Evolutionary conservation across 1,284 basidiomycete species (phyloP).

Genomic region (Apiotrichum mycotoxinovorans): DNA sequence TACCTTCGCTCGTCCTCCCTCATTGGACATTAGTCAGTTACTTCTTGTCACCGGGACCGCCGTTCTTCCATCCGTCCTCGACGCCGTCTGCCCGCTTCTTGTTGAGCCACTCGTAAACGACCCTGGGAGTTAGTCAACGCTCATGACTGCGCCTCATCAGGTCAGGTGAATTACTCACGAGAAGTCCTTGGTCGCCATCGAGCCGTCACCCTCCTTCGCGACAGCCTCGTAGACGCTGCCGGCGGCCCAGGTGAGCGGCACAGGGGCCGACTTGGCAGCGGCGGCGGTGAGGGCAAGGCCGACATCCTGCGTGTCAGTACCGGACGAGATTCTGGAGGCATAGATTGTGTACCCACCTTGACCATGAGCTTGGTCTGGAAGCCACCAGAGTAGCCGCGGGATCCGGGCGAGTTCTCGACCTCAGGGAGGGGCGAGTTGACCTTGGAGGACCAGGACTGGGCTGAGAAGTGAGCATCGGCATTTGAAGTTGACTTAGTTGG

Average conservation of each 20-base stretch:
- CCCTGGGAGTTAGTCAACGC: conserved; percentile 20
- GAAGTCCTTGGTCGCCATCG: conserved; percentile 41
- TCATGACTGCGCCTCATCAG: no score
- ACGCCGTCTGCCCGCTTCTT: conserved; percentile 38
- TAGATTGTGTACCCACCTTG: conserved; percentile 38
- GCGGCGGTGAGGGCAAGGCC: conserved; percentile 41
- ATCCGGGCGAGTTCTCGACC: conserved; percentile 36
- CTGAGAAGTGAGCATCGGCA: conserved; percentile 13
- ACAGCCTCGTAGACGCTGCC: conserved; percentile 41
- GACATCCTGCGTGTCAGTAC: conserved; percentile 34
- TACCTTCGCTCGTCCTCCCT: no score
- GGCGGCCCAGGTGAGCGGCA: conserved; percentile 43
- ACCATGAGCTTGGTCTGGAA: conserved; percentile 47
- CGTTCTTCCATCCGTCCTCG: conserved; percentile 44
- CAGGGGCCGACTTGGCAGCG: conserved; percentile 32
- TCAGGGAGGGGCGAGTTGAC: conserved; percentile 41
- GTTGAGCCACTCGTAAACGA: conserved; percentile 46
- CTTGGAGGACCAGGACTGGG: conserved; percentile 44
- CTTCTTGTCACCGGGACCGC: conserved; percentile 16
- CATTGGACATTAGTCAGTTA: not conserved
- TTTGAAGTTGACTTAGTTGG: no score
- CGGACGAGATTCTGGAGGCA: no score
- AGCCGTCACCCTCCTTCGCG: conserved; percentile 32
- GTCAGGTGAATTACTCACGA: conserved; percentile 21
- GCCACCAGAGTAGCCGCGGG: conserved; percentile 35